Conservation (phyloP, 192 early-diverging fungal species). For the Lunasporangiospora selenospora region DNA sequence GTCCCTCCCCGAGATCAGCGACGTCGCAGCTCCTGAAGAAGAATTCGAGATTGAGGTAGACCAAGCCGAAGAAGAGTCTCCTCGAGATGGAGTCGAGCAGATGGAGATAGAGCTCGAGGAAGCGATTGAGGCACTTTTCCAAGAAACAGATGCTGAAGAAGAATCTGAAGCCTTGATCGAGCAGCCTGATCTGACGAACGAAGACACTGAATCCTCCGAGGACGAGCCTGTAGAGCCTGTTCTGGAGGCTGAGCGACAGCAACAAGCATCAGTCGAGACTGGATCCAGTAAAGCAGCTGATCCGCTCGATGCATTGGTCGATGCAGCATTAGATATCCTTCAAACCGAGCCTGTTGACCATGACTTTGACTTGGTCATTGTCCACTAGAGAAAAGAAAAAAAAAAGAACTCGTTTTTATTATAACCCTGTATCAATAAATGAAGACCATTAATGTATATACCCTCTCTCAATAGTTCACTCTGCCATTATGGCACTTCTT, state of each 20-base stretch:
- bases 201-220: neutral
- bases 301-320: slow-evolving; percentile 27
- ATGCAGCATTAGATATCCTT: slow-evolving; percentile 19
- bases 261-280: neutral
- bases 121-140: neutral
- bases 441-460: neutral
- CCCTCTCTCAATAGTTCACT: no score
- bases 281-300: slow-evolving; percentile 11
- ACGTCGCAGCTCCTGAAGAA: neutral
- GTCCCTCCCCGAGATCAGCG: slow-evolving; percentile 19
- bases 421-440: neutral
- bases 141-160: neutral
- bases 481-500: no score
- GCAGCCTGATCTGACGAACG: neutral
- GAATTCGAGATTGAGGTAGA: neutral
- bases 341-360: slow-evolving; percentile 14
- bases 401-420: no score
- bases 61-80: no score
- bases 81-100: no score
- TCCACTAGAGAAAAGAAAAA: slow-evolving; percentile 5
- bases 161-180: neutral
- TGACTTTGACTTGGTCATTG: slow-evolving; percentile 29
- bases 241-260: no score
- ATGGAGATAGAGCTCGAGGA: neutral
- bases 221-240: neutral